Conservation (phyloP, 768 basidiomycete genomes). For the Clitopilus passeckerianus region DNA sequence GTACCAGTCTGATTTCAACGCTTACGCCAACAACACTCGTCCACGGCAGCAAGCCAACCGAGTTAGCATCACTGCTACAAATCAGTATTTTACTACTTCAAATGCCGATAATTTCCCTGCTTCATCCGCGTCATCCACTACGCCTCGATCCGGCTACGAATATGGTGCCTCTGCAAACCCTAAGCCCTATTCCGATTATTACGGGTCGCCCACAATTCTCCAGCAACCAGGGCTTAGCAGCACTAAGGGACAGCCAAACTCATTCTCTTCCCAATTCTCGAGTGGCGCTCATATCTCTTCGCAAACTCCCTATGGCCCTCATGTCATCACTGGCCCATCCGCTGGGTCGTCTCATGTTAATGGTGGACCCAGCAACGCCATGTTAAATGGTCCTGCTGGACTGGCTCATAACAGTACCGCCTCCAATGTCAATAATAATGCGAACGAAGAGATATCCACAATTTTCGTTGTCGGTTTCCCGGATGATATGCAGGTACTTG, state of each 20-base stretch:
- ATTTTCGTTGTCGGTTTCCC: slow-evolving; percentile 99
- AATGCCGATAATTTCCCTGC: slow-evolving; percentile 27
- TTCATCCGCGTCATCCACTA: slow-evolving; percentile 34
- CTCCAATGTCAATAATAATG: slow-evolving; percentile 18
- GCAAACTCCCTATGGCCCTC: slow-evolving; percentile 74
- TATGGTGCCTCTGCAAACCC: slow-evolving; percentile 19
- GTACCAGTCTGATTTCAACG: slow-evolving; percentile 29
- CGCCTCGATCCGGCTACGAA: slow-evolving; percentile 30
- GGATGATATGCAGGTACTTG: slow-evolving; percentile 92
- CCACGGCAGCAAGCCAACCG: slow-evolving; percentile 31
- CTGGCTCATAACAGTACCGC: slow-evolving; percentile 20
- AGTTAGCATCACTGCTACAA: slow-evolving; percentile 25
- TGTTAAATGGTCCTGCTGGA: slow-evolving; percentile 17
- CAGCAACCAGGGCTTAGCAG: slow-evolving; percentile 14
- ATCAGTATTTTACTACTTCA: slow-evolving; percentile 26
- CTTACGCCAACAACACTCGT: slow-evolving; percentile 39
- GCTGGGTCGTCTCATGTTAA: slow-evolving; percentile 17
- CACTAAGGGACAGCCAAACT: slow-evolving; percentile 24
- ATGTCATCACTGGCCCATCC: slow-evolving; percentile 38
- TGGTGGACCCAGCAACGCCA: slow-evolving; percentile 11
- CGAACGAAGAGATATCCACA: slow-evolving; percentile 85
- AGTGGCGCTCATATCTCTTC: slow-evolving; percentile 51
- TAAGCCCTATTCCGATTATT: slow-evolving; percentile 14
- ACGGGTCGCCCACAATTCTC: neutral
- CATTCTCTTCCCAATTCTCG: slow-evolving; percentile 20